phyloP scores from a whole-genome alignment of 257 asterid genomes.

The Plantago major region DNA sequence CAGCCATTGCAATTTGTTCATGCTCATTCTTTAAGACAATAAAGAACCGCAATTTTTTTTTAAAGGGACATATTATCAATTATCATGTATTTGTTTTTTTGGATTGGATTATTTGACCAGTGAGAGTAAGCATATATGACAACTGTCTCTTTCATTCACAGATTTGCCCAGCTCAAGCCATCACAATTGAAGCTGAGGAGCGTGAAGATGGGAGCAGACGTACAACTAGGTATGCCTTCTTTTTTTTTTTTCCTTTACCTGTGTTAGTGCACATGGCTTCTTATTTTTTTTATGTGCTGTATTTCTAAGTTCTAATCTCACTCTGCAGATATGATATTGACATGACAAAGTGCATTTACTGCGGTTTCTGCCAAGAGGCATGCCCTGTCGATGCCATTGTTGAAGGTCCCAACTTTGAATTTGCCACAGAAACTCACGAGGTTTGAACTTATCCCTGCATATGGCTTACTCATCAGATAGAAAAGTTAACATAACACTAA shows the following conservation, averaged over 20 bases:
- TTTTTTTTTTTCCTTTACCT: neutral
- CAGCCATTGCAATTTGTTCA: too few relatives aligned
- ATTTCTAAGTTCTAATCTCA: constrained; percentile 3
- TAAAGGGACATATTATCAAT: too few relatives aligned
- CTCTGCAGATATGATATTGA: constrained; percentile 76
- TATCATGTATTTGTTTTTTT: too few relatives aligned
- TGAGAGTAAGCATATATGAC: too few relatives aligned
- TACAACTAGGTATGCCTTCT: constrained; percentile 81
- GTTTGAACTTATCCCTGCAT: constrained; percentile 25
- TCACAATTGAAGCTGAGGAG: constrained; percentile 92
- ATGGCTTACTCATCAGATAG: neutral
- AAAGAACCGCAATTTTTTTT: too few relatives aligned
- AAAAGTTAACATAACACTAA: neutral
- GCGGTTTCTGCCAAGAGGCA: constrained; percentile 98
- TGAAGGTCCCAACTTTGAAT: constrained; percentile 95
- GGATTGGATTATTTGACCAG: too few relatives aligned
- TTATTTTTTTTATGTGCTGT: neutral
- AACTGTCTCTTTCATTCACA: neutral
- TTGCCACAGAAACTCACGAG: constrained; percentile 95
- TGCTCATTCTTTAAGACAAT: too few relatives aligned
- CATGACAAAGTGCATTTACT: constrained; percentile 95
- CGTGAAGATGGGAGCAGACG: constrained; percentile 98
- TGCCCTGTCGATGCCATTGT: constrained; percentile 98
- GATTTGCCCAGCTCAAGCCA: constrained; percentile 50
- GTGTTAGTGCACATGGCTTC: neutral